Evolutionary conservation across 1,284 basidiomycete species (phyloP).

Genomic region (Ustilago curta): DNA sequence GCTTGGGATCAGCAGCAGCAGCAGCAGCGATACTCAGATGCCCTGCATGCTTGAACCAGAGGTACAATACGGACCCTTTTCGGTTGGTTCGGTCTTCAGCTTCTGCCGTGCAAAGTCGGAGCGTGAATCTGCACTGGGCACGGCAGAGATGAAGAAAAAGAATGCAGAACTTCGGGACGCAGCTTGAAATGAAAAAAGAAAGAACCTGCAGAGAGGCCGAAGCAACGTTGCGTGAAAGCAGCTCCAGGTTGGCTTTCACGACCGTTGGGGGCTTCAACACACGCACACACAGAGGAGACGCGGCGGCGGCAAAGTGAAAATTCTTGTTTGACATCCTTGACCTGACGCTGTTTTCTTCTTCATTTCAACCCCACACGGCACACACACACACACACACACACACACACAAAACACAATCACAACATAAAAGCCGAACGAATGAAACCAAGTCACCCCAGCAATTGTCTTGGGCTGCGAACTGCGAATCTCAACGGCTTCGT

Average conservation of each 20-base stretch:
- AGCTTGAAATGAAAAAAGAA: not conserved
- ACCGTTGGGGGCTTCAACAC: conserved; percentile 3
- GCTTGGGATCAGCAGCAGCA: not conserved
- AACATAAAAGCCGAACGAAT: too few species aligned
- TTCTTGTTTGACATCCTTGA: not conserved
- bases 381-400: too few species aligned
- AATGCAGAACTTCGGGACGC: not conserved
- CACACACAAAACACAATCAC: too few species aligned
- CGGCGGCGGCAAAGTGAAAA: not conserved
- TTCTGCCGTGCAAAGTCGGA: not conserved
- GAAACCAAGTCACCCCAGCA: too few species aligned
- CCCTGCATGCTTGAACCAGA: not conserved
- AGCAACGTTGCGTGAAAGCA: conserved; percentile 2
- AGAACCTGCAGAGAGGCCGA: not conserved
- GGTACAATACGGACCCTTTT: conserved; percentile 12
- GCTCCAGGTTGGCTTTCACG: not conserved
- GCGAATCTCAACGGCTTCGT: too few species aligned
- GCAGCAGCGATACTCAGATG: too few species aligned
- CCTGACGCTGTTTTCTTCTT: conserved; percentile 4
- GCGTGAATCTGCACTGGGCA: not conserved
- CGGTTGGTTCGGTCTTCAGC: conserved; percentile 2
- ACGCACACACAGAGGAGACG: too few species aligned
- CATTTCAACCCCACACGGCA: too few species aligned
- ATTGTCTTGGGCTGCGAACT: too few species aligned
- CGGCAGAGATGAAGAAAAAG: not conserved